A percentile compares a stretch with the other conserved stretches of the same genome.
Conservation (phyloP, 495 filamentous ascomycete genomes). For the Xylaria bambusicola region DNA sequence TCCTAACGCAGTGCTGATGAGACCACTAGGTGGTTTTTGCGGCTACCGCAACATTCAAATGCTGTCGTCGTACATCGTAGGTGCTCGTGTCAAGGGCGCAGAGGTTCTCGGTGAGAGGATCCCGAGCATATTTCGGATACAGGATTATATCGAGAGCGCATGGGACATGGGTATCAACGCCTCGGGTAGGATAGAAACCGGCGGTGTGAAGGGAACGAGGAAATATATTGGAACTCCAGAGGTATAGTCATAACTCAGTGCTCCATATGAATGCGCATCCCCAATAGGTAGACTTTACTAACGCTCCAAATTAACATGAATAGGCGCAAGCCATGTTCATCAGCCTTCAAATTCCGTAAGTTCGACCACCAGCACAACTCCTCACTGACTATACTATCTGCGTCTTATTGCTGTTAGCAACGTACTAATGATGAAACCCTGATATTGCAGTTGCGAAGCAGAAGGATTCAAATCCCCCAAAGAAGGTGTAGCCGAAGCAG, state of each 20-base stretch:
- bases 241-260: conserved; percentile 46
- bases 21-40: conserved; percentile 76
- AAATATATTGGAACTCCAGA: conserved; percentile 97
- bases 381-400: background rate
- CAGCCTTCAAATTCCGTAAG: conserved; percentile 66
- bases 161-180: conserved; percentile 87
- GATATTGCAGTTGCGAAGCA: conserved; percentile 34
- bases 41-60: conserved; percentile 99
- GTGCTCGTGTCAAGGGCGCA: conserved; percentile 55
- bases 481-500: conserved; percentile 33
- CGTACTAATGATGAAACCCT: background rate
- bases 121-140: conserved; percentile 81
- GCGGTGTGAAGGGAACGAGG: conserved; percentile 81
- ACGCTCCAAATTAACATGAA: background rate
- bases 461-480: conserved; percentile 39
- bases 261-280: background rate
- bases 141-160: conserved; percentile 85
- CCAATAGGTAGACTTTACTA: too few species aligned
- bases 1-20: background rate
- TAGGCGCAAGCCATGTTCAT: conserved; percentile 81
- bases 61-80: conserved; percentile 76
- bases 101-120: conserved; percentile 60
- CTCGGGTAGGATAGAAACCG: conserved; percentile 75
- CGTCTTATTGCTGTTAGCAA: background rate
- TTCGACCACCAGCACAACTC: conserved; percentile 5